Evolutionary conservation across 108 stramenopile genomes (phyloP).

Genomic region (Cyclostephanos invisitatus): DNA sequence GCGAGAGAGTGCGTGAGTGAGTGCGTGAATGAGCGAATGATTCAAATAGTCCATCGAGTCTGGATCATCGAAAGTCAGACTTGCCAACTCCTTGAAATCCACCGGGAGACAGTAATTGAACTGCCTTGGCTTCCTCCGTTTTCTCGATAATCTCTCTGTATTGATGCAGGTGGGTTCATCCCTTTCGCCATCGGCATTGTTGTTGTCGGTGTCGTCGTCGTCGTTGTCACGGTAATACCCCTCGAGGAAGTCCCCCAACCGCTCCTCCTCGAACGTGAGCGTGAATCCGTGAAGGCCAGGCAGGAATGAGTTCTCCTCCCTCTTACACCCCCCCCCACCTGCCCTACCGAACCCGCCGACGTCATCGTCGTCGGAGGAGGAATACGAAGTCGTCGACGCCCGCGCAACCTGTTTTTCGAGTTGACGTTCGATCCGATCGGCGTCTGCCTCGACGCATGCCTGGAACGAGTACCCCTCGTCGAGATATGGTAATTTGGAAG

Average conservation of each 20-base stretch:
- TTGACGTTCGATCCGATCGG: conserved; percentile 15
- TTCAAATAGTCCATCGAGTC: neutral
- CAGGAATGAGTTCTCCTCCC: conserved; percentile 27
- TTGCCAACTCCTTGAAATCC: conserved; percentile 65
- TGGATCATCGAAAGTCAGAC: neutral
- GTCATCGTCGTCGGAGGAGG: neutral
- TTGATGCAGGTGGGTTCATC: too few species aligned
- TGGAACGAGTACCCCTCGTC: conserved; percentile 62
- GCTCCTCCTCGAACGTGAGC: conserved; percentile 20
- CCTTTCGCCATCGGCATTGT: neutral
- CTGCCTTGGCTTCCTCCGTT: conserved; percentile 11
- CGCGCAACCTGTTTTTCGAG: conserved; percentile 5
- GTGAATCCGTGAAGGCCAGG: conserved; percentile 24
- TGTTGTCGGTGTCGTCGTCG: too few species aligned
- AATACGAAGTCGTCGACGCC: neutral
- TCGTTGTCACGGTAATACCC: neutral
- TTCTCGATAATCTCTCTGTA: neutral
- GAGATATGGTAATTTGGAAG: conserved; percentile 69
- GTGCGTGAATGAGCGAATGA: too few species aligned
- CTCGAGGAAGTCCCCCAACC: conserved; percentile 12
- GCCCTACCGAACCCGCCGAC: neutral
- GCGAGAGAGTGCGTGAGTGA: too few species aligned
- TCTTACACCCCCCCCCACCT: neutral
- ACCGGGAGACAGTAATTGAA: conserved; percentile 64
- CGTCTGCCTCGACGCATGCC: conserved; percentile 49